Evolutionary conservation across 345 rosid genomes (phyloP).

Genomic region (Reutealis trisperma): DNA sequence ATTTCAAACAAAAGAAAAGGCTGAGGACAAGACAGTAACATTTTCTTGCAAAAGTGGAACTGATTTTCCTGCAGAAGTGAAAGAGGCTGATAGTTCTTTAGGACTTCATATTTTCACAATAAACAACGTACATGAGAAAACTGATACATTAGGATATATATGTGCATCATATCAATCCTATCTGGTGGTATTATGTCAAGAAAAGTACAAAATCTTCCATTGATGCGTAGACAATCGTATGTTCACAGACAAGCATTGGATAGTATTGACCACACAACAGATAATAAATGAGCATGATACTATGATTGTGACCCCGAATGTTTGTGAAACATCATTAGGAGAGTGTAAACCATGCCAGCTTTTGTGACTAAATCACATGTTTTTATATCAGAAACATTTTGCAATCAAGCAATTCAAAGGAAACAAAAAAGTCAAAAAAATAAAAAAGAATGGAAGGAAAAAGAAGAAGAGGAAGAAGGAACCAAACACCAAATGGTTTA

Average conservation of each 20-base stretch:
- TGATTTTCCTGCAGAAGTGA: neutral
- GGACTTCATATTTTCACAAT: neutral
- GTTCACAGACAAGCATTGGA: neutral
- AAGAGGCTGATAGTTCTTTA: neutral
- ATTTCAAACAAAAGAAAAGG: neutral
- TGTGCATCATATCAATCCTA: neutral
- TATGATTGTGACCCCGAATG: neutral
- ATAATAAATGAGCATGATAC: neutral
- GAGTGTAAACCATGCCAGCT: neutral
- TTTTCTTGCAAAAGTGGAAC: neutral
- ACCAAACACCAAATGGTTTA: neutral
- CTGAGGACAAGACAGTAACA: neutral
- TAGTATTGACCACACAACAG: neutral
- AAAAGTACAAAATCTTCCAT: neutral
- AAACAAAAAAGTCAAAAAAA: neutral
- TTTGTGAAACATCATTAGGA: neutral
- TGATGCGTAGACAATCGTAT: neutral
- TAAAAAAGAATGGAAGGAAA: neutral
- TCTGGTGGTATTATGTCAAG: neutral
- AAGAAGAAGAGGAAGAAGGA: neutral
- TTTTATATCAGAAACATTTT: neutral
- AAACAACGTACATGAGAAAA: neutral
- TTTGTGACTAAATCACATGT: neutral
- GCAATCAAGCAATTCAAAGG: neutral
- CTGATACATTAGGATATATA: neutral